Conservation (phyloP, 371 early-diverging fungal species). For the Phascolomyces articulosus region DNA sequence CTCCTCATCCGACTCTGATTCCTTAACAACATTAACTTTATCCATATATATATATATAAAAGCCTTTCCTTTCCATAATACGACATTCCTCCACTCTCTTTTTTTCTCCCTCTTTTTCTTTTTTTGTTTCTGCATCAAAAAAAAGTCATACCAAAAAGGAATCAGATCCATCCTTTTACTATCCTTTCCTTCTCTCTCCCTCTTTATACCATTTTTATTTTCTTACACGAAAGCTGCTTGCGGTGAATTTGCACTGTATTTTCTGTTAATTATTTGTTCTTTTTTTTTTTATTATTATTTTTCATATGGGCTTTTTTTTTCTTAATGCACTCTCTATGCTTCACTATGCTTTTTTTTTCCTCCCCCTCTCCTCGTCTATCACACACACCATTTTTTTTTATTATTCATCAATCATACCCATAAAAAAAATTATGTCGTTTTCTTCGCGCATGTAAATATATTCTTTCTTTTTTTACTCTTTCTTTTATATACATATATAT, state of each 20-base stretch:
- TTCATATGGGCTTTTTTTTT: background rate
- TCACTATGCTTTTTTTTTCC: background rate
- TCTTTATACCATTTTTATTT: background rate
- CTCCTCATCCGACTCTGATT: constrained; percentile 2
- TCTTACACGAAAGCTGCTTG: constrained; percentile 7
- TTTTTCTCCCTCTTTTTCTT: background rate
- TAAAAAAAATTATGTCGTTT: constrained; percentile 9
- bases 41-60: background rate
- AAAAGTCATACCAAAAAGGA: too few relatives aligned
- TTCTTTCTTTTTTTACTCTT: too few relatives aligned
- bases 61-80: background rate
- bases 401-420: background rate
- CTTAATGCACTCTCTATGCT: constrained; percentile 2
- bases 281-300: background rate
- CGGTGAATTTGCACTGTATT: constrained; percentile 16
- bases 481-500: too few relatives aligned
- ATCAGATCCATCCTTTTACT: too few relatives aligned
- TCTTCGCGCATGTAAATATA: constrained; percentile 15
- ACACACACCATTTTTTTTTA: too few relatives aligned
- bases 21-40: background rate
- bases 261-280: background rate
- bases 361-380: background rate
- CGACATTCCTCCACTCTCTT: background rate
- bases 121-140: background rate
- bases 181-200: background rate